phyloP scores from a whole-genome alignment of 1,139 yeast genomes.

The Geotrichum histeridarum region DNA sequence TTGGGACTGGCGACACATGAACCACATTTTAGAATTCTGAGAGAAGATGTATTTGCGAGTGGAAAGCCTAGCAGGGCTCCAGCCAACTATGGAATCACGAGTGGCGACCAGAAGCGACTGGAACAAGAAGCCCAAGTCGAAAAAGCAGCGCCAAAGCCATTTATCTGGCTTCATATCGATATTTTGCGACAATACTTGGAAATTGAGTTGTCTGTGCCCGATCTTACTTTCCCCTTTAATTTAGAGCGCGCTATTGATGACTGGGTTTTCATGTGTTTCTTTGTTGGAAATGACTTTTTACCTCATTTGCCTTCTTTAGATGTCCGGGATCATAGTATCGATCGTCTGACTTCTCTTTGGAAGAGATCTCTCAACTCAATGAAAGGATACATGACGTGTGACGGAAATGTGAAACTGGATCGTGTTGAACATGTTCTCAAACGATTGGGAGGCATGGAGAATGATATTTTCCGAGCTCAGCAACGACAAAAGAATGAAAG shows the following conservation, averaged over 20 bases:
- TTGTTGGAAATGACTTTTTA: conserved; percentile 96
- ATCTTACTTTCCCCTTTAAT: conserved; percentile 70
- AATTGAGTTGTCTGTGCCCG: conserved; percentile 66
- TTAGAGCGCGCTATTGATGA: conserved; percentile 95
- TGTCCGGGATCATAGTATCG: conserved; percentile 92
- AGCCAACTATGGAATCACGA: conserved; percentile 24
- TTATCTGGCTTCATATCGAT: conserved; percentile 88
- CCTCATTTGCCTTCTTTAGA: conserved; percentile 95
- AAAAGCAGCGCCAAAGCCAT: conserved; percentile 71
- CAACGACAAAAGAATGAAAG: conserved; percentile 56
- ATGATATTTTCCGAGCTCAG: conserved; percentile 60
- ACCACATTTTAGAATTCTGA: conserved; percentile 86
- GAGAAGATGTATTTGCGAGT: conserved; percentile 93
- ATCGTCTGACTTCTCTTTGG: conserved; percentile 76
- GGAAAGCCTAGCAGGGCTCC: conserved; percentile 36
- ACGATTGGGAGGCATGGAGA: conserved; percentile 68
- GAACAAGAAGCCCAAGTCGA: conserved; percentile 51
- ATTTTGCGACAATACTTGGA: conserved; percentile 84
- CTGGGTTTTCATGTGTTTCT: conserved; percentile 98
- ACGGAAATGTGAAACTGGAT: conserved; percentile 70
- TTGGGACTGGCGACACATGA: conserved; percentile 96
- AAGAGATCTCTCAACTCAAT: conserved; percentile 60
- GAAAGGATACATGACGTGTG: conserved; percentile 80
- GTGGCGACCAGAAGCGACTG: conserved; percentile 37
- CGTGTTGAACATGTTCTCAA: conserved; percentile 70